Evolutionary conservation across 1,139 yeast species (phyloP), one percentile per base, ranked within the genome.

Genomic region (Magnusiomyces paraingens): DNA sequence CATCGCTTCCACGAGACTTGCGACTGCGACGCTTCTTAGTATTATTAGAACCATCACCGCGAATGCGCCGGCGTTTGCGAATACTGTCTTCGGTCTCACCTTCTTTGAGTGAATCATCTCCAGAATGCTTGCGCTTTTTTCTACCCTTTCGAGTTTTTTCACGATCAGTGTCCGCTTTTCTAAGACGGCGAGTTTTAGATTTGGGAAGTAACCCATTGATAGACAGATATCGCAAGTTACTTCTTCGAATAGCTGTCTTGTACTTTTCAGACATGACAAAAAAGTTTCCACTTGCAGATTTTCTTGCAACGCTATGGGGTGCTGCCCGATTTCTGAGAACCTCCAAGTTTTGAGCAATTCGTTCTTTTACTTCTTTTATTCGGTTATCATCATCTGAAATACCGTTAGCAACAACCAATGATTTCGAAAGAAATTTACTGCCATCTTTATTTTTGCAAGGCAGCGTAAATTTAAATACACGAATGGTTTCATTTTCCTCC

Each of bases 401-500:
- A 4, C 54, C 54, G 26, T 59, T 58, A 38, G 55, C 55, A 20
- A 64, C 53, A n/a, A 61, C 47, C 47, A 65, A 55, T 8, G 59
- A 54, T 42, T 59, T 60, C 12, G 58, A 54, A 10, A 55, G 53
- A 15, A 56, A 50, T 17, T 56, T 50, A 5, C 39, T 20, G 5
- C 65, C 64, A 12, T 51, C 38, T 2, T 47, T 53, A 22, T 49
- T 20, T 32, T n/a, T 29, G 18, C 55, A 53, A 6, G 64, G 61
- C 8, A 59, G 58, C 6, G 61, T 52, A 20, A 63, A 55, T 10
- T 53, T 49, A 15, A 66, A 49, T 8, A 61, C 55, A 36, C 57
- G 26, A 2, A 70, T 29, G 43, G 65, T 64, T 2, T 62, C 60
- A 32, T 65, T 64, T 1, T 55, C 53, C 1, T 62, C 58, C 44